Evolutionary conservation across 2,329 filamentous ascomycete species (phyloP).

Genomic region (Cladosporium sp.): DNA sequence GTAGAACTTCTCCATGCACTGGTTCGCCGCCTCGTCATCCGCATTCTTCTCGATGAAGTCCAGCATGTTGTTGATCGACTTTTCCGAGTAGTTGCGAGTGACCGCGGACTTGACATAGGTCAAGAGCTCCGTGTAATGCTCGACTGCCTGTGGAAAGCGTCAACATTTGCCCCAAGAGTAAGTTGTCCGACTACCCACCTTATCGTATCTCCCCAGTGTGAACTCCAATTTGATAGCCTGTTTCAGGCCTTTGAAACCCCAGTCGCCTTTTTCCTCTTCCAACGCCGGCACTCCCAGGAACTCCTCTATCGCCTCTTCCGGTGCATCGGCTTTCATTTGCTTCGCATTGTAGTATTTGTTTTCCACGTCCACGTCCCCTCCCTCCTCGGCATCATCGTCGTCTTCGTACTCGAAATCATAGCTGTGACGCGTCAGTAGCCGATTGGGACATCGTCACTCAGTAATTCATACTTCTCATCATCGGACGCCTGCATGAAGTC

Average conservation of each 20-base stretch:
- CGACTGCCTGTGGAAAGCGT: slow-evolving; percentile 59
- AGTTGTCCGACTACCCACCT: slow-evolving; percentile 46
- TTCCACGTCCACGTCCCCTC: slow-evolving; percentile 87
- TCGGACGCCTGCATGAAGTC: slow-evolving; percentile 93
- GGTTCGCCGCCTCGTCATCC: slow-evolving; percentile 62
- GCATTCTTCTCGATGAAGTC: slow-evolving; percentile 93
- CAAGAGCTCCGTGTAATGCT: slow-evolving; percentile 89
- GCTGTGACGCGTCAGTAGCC: slow-evolving; percentile 39
- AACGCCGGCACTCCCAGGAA: slow-evolving; percentile 82
- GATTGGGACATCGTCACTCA: not conserved
- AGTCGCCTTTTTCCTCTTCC: slow-evolving; percentile 90
- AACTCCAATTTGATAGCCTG: slow-evolving; percentile 98
- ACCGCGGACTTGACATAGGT: slow-evolving; percentile 97
- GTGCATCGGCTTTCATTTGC: slow-evolving; percentile 82
- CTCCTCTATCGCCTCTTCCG: slow-evolving; percentile 82
- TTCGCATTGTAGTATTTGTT: slow-evolving; percentile 99
- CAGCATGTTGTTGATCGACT: slow-evolving; percentile 98
- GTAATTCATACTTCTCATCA: slow-evolving; percentile 63
- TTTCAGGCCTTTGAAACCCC: slow-evolving; percentile 97
- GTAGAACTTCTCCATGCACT: slow-evolving; percentile 92
- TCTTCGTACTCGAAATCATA: slow-evolving; percentile 98
- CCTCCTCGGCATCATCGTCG: slow-evolving; percentile 82
- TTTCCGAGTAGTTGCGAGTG: slow-evolving; percentile 96
- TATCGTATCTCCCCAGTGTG: slow-evolving; percentile 77
- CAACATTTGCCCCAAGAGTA: not conserved